A percentile compares a stretch with the other conserved stretches of the same genome.
Evolutionary conservation across 768 basidiomycete genomes (phyloP).

Genomic region (Mycena galericulata): DNA sequence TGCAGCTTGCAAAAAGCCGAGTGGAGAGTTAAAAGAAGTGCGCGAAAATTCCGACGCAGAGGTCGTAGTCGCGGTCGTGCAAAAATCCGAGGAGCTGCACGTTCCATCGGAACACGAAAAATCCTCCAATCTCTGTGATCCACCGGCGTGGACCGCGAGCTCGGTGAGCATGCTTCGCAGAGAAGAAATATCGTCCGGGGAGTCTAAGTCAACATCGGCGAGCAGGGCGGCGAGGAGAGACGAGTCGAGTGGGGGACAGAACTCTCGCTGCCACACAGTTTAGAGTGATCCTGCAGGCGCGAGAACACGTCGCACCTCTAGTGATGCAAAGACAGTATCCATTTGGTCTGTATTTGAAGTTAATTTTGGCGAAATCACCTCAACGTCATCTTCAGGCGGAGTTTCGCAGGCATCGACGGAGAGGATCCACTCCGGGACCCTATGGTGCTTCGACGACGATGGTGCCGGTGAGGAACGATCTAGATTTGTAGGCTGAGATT

Average conservation of each 20-base stretch:
- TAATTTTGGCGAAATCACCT: too few species aligned
- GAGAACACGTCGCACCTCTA: conserved; percentile 46
- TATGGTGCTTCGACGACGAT: too few species aligned
- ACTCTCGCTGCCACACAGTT: conserved; percentile 69
- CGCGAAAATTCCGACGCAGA: conserved; percentile 58
- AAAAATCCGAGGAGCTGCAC: conserved; percentile 59
- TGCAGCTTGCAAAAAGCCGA: conserved; percentile 77
- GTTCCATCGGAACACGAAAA: conserved; percentile 56
- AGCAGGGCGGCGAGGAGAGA: conserved; percentile 78
- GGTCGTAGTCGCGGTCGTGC: conserved; percentile 50
- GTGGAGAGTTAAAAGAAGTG: conserved; percentile 69
- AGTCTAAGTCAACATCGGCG: conserved; percentile 63
- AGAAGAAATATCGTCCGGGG: conserved; percentile 52
- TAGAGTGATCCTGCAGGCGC: too few species aligned
- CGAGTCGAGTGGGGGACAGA: conserved; percentile 82
- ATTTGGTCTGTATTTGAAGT: conserved; percentile 14
- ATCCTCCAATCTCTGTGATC: conserved; percentile 50
- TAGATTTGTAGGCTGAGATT: too few species aligned
- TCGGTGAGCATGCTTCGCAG: conserved; percentile 65
- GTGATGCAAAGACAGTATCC: conserved; percentile 51
- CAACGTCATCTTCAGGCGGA: too few species aligned
- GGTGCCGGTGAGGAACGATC: too few species aligned
- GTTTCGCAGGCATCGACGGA: too few species aligned
- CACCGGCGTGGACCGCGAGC: conserved; percentile 73
- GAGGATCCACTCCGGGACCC: too few species aligned